Evolutionary conservation across 2,329 filamentous ascomycete species (phyloP).

Genomic region (Aureobasidium sp.): DNA sequence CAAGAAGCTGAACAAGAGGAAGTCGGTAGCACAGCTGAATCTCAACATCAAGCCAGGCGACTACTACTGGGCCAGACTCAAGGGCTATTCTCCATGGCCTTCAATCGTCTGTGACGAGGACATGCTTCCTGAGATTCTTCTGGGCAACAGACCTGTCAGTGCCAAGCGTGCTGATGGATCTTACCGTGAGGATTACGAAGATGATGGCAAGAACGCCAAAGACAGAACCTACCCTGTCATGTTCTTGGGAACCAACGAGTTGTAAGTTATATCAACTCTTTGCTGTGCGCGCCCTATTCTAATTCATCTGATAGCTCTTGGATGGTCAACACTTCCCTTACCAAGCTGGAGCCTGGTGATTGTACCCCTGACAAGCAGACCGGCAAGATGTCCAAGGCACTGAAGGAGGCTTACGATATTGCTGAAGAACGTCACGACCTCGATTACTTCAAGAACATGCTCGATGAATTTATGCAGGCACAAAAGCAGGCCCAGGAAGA

Average conservation of each 20-base stretch:
- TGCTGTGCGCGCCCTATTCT: constrained; percentile 1
- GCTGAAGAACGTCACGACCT: constrained; percentile 71
- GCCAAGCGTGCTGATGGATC: constrained; percentile 74
- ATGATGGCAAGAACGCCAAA: constrained; percentile 75
- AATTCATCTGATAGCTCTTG: constrained; percentile 57
- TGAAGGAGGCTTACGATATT: constrained; percentile 70
- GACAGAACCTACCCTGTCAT: constrained; percentile 90
- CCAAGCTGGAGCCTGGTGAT: constrained; percentile 64
- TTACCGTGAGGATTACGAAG: constrained; percentile 77
- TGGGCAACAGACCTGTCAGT: constrained; percentile 73
- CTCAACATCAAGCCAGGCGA: constrained; percentile 83
- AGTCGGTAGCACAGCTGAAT: constrained; percentile 57
- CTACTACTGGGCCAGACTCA: constrained; percentile 85
- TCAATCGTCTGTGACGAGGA: constrained; percentile 88
- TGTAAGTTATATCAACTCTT: constrained; percentile 55
- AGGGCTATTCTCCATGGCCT: constrained; percentile 92
- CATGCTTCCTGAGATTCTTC: constrained; percentile 75
- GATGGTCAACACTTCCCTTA: constrained; percentile 77
- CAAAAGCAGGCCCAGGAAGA: constrained; percentile 41
- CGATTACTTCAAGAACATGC: constrained; percentile 72
- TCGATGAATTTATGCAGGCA: constrained; percentile 51
- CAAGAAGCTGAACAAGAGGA: constrained; percentile 82
- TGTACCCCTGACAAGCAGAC: constrained; percentile 58
- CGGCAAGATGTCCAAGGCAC: constrained; percentile 67
- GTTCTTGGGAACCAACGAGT: constrained; percentile 93